Percentiles rank a stretch among this genome's conserved stretches.
Conservation (phyloP, 2,329 filamentous ascomycete genomes). For the Nothophaeocryptopus gaeumannii region DNA sequence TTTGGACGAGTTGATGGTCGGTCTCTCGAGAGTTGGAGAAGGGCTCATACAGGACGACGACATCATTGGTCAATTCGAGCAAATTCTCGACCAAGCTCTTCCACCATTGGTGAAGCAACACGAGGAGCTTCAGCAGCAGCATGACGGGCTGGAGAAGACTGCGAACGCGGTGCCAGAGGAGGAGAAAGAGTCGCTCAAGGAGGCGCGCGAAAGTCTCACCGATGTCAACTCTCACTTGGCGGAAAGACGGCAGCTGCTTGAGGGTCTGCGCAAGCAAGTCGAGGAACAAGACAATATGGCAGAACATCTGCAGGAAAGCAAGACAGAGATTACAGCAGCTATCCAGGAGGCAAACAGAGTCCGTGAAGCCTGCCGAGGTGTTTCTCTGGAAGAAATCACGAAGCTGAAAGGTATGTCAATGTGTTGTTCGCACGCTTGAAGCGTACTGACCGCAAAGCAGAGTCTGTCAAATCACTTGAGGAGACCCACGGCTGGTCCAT, state of each 20-base stretch:
- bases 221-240: slow-evolving; percentile 66
- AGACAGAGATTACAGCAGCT: slow-evolving; percentile 66
- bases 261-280: slow-evolving; percentile 64
- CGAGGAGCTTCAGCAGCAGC: slow-evolving; percentile 61
- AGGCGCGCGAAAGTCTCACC: slow-evolving; percentile 66
- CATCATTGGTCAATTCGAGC: slow-evolving; percentile 64
- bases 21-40: slow-evolving; percentile 69
- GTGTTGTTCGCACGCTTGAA: background rate
- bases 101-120: slow-evolving; percentile 63
- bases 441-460: slow-evolving; percentile 48
- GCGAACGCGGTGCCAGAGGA: slow-evolving; percentile 73
- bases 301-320: slow-evolving; percentile 62
- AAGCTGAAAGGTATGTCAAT: slow-evolving; percentile 65
- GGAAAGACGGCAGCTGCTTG: slow-evolving; percentile 65
- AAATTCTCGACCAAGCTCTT: slow-evolving; percentile 64
- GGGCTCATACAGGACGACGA: slow-evolving; percentile 74
- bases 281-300: slow-evolving; percentile 65
- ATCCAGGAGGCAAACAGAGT: slow-evolving; percentile 80
- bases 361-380: slow-evolving; percentile 83
- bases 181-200: slow-evolving; percentile 74
- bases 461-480: slow-evolving; percentile 64
- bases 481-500: slow-evolving; percentile 69
- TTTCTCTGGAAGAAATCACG: slow-evolving; percentile 78
- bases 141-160: slow-evolving; percentile 62
- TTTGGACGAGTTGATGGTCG: slow-evolving; percentile 75